phyloP scores from a whole-genome alignment of 2,329 filamentous ascomycete genomes.

The Fusarium illudens region DNA sequence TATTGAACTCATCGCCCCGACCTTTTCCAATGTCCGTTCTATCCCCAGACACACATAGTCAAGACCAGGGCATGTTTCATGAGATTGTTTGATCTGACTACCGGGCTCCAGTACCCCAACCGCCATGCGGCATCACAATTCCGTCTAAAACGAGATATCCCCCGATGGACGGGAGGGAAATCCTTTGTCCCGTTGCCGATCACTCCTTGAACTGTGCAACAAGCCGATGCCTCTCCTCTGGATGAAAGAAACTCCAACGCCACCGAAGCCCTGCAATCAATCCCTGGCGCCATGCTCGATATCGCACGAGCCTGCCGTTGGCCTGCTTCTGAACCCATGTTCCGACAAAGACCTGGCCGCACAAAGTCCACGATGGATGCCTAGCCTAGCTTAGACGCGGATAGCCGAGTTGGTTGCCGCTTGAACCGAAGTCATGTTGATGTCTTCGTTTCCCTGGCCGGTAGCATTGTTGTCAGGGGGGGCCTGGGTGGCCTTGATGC shows the following conservation, averaged over 20 bases:
- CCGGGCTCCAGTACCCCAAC: background rate
- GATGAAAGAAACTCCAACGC: background rate
- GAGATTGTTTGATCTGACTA: constrained; percentile 3
- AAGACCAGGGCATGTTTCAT: background rate
- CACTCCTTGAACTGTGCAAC: background rate
- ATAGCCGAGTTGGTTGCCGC: background rate
- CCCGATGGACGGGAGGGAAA: background rate
- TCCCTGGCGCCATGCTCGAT: background rate
- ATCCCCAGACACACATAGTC: constrained; percentile 1
- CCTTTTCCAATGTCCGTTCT: background rate
- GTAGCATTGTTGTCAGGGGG: background rate
- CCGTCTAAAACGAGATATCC: background rate
- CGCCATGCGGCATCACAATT: background rate
- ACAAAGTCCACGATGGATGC: background rate
- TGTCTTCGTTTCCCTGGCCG: constrained; percentile 1
- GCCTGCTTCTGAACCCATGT: background rate
- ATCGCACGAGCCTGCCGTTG: constrained; percentile 1
- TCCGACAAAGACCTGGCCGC: background rate
- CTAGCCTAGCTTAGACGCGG: background rate
- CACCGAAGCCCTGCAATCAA: background rate
- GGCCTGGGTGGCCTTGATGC: background rate
- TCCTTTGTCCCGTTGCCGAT: constrained; percentile 2
- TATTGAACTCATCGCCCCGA: background rate
- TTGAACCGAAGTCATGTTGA: background rate
- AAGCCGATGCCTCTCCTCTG: background rate